Evolutionary conservation across 257 asterid species (phyloP).

Genomic region (Anisodus acutangulus): DNA sequence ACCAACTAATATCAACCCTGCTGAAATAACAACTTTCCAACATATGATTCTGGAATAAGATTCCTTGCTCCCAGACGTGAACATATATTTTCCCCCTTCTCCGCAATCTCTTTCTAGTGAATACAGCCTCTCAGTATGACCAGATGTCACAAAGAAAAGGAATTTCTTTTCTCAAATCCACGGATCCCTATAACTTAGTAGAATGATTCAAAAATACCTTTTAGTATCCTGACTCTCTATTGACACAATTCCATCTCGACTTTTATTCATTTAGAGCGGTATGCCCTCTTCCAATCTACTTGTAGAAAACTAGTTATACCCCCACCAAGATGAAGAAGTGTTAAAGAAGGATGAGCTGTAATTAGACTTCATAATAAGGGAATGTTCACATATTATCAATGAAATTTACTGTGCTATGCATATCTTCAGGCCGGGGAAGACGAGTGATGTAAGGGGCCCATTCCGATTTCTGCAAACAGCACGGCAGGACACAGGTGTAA

Average conservation of each 20-base stretch:
- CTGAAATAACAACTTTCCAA: background rate
- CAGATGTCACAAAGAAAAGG: background rate
- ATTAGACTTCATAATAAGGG: background rate
- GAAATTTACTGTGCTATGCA: conserved; percentile 66
- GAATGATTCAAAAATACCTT: background rate
- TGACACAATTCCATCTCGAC: background rate
- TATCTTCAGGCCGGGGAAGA: conserved; percentile 57
- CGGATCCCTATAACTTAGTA: background rate
- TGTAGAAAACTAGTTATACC: background rate
- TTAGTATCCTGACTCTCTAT: background rate
- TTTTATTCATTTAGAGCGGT: background rate
- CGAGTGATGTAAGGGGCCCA: conserved; percentile 76
- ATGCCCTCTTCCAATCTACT: background rate
- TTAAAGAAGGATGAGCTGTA: background rate
- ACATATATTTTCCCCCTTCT: background rate
- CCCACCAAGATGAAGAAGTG: background rate
- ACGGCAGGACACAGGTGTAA: background rate
- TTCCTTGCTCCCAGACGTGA: background rate
- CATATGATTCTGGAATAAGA: background rate
- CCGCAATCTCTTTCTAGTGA: background rate
- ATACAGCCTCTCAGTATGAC: background rate
- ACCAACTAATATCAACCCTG: conserved; percentile 4
- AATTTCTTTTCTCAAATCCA: background rate
- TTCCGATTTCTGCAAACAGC: conserved; percentile 48
- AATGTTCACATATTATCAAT: background rate